Evolutionary conservation across 2,329 filamentous ascomycete species (phyloP).

Genomic region (Cryphonectria carpinicola): DNA sequence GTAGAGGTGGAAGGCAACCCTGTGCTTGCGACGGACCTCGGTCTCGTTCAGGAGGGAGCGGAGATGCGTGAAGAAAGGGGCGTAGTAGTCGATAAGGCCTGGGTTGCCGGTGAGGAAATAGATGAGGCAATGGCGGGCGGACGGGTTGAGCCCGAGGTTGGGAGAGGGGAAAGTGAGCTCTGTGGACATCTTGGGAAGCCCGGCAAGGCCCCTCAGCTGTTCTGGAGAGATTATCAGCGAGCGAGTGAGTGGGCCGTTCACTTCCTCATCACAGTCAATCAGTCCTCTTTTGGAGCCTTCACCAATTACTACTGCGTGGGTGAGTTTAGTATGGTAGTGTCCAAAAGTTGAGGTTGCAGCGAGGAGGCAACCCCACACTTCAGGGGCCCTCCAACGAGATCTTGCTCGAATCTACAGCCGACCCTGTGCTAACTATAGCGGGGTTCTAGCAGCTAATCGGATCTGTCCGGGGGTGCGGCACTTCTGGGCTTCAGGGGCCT

Average conservation of each 20-base stretch:
- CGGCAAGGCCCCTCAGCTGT: neutral
- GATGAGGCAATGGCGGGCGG: conserved; percentile 51
- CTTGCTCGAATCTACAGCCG: neutral
- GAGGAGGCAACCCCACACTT: neutral
- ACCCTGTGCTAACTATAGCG: neutral
- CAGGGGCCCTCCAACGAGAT: neutral
- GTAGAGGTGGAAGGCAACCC: conserved; percentile 55
- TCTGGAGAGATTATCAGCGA: neutral
- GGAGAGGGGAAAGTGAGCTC: conserved; percentile 23
- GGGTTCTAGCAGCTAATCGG: neutral
- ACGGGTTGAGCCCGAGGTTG: conserved; percentile 21
- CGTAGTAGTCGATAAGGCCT: conserved; percentile 75
- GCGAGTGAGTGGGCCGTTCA: neutral
- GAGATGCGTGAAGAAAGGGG: conserved; percentile 65
- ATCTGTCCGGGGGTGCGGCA: neutral
- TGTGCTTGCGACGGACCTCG: conserved; percentile 34
- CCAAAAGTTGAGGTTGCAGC: neutral
- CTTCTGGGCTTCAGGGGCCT: neutral
- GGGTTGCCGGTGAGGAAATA: conserved; percentile 80
- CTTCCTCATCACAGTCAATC: neutral
- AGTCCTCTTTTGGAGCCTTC: neutral
- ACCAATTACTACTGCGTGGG: neutral
- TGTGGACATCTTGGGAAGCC: conserved; percentile 14
- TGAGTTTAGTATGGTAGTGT: neutral
- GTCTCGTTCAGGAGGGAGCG: conserved; percentile 54